These are phyloP conservation scores for Tylopilus microsporus DNA, from an alignment of 1,284 basidiomycete genomes.

Conservation along the genomic window DNA sequence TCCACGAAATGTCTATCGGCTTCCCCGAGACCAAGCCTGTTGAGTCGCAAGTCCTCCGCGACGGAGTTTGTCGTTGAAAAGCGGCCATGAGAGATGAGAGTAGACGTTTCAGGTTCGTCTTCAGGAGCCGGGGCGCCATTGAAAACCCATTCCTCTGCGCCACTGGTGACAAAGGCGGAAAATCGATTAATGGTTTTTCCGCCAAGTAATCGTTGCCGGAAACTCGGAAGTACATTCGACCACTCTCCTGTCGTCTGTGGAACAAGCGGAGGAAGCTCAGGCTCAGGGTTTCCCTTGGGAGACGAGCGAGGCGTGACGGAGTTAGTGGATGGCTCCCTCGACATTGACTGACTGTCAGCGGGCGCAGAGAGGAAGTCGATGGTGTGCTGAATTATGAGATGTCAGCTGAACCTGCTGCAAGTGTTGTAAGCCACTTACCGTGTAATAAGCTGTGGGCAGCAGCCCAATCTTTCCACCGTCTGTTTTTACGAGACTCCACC, in stretches of 20 bases:
- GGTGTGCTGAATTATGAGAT: slow-evolving; percentile 47
- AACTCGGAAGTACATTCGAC: slow-evolving; percentile 54
- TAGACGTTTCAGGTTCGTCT: slow-evolving; percentile 22
- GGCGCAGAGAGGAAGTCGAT: slow-evolving; percentile 54
- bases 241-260: slow-evolving; percentile 74
- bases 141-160: slow-evolving; percentile 76
- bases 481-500: slow-evolving; percentile 67
- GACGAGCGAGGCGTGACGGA: slow-evolving; percentile 54
- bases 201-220: slow-evolving; percentile 65
- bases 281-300: slow-evolving; percentile 29
- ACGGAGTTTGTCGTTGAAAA: slow-evolving; percentile 33
- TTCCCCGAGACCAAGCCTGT: slow-evolving; percentile 42
- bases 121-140: slow-evolving; percentile 42
- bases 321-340: slow-evolving; percentile 38
- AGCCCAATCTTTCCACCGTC: slow-evolving; percentile 58
- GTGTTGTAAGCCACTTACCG: slow-evolving; percentile 39
- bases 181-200: slow-evolving; percentile 77
- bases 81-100: slow-evolving; percentile 23
- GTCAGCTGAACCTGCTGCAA: slow-evolving; percentile 1
- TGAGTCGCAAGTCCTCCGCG: slow-evolving; percentile 35
- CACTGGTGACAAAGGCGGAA: slow-evolving; percentile 78
- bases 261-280: slow-evolving; percentile 44
- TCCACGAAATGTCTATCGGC: slow-evolving; percentile 71
- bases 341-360: slow-evolving; percentile 31
- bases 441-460: slow-evolving; percentile 68